Percentiles rank a stretch among this genome's conserved stretches.
Conservation (phyloP, 495 filamentous ascomycete species). For the Podospora anserina region DNA sequence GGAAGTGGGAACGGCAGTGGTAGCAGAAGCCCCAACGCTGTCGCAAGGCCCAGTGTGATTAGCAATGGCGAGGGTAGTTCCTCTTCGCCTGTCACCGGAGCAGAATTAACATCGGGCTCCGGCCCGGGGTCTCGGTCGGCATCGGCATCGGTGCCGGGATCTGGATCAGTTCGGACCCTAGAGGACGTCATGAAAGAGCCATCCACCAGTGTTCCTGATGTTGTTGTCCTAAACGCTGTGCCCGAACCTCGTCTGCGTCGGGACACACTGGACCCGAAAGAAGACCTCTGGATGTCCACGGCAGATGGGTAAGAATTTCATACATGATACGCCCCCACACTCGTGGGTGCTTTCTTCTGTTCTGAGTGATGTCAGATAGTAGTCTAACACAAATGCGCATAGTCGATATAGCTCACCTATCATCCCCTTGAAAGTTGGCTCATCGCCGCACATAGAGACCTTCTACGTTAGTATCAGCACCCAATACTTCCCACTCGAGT, state of each 20-base stretch:
- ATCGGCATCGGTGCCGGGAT: constrained; percentile 2
- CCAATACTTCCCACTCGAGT: neutral
- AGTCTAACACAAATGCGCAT: constrained; percentile 9
- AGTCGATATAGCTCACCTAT: constrained; percentile 42
- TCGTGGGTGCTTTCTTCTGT: neutral
- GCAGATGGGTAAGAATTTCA: constrained; percentile 43
- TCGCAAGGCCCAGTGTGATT: neutral
- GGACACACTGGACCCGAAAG: constrained; percentile 38
- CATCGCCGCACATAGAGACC: constrained; percentile 32
- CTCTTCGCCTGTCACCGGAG: neutral
- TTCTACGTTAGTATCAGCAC: constrained; percentile 37
- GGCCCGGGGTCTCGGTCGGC: neutral
- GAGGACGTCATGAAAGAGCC: constrained; percentile 44
- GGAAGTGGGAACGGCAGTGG: neutral
- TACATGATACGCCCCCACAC: constrained; percentile 7
- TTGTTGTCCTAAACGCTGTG: constrained; percentile 38
- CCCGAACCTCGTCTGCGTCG: constrained; percentile 20
- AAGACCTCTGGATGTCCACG: constrained; percentile 46
- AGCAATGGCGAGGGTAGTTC: constrained; percentile 8
- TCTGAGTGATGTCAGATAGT: constrained; percentile 5
- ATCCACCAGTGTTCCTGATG: constrained; percentile 33
- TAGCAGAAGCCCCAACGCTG: neutral
- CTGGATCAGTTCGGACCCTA: constrained; percentile 30
- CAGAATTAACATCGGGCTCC: neutral
- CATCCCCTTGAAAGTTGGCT: constrained; percentile 43